Base-by-base conservation (phyloP, 148 eudicot genomes). In the Rhododendron griersonianum region DNA sequence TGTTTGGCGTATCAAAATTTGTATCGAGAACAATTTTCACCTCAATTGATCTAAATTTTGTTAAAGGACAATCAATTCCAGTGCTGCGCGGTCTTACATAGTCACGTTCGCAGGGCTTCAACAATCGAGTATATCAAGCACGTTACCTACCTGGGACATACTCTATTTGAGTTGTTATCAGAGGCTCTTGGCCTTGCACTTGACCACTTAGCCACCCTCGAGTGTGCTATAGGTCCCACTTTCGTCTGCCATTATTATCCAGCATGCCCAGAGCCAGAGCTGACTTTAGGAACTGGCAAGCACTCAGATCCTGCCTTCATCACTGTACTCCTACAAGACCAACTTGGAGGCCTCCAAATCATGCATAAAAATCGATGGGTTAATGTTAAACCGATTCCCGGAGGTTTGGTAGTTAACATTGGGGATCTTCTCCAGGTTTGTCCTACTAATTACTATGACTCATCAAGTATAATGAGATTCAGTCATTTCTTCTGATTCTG, bases 181-280 rank as follows among this genome's bases (percentile, higher is more conserved):
- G 85, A 63, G 55, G 76, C 76, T 37, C 85, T 65, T 11, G 77
- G 85, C 25, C 85, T 83, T 7, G 28, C 69, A 61, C 59, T 16
- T 4, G 50, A 83, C 51, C 75, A 67, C 55, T 28, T 71, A 28
- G 28, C 57, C 9, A 7, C 59, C 44, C 74, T 84, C 0, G 79
- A 69, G 65, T 84, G 80, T 48, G 85, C 23, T 4, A 48, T 45
- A 39, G 25, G 14, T 13, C 33, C 30, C 8, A 5, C 2, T 33
- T 14, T 71, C 5, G 47, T 16, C 2, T 13, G 53, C 41, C 79
- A 84, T 35, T 84, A 71, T 57, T 84, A 84, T 69, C 85, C 85
- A 2, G 37, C 85, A 71, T 71, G 85, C 77, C 85, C 85, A 25
- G 78, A 83, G 76, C 84, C 84, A n/a, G 84, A 83, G n/a, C 30